phyloP scores from a whole-genome alignment of 768 basidiomycete species.

The Pleurotus tuoliensis region DNA sequence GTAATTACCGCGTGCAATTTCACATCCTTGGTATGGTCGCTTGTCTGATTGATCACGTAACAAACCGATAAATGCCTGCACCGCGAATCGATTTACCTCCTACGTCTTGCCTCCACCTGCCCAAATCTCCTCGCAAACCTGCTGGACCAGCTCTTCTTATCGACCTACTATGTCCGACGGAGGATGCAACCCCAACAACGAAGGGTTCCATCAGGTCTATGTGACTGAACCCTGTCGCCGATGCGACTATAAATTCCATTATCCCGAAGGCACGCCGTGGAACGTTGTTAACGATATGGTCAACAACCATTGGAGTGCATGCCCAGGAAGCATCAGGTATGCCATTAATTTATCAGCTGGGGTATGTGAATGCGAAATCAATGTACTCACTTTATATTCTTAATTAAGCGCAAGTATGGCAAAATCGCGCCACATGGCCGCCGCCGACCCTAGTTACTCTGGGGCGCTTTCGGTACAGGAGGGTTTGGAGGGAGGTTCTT shows the following conservation, averaged over 20 bases:
- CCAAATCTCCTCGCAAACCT: background rate
- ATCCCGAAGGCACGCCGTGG: slow-evolving; percentile 12
- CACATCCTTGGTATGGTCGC: background rate
- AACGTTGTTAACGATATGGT: slow-evolving; percentile 7
- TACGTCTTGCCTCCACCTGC: slow-evolving; percentile 4
- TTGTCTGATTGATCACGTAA: slow-evolving; percentile 3
- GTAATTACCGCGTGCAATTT: slow-evolving; percentile 8
- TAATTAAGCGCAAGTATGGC: slow-evolving; percentile 1
- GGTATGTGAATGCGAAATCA: too few species aligned
- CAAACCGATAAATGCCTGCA: slow-evolving; percentile 4
- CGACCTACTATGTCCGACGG: background rate
- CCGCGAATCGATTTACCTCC: slow-evolving; percentile 8
- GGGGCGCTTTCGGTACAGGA: background rate
- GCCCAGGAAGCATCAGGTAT: slow-evolving; percentile 12
- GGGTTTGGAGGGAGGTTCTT: slow-evolving; percentile 2
- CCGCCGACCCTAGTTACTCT: slow-evolving; percentile 1
- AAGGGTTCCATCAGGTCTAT: background rate
- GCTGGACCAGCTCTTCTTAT: background rate
- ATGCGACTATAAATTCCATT: slow-evolving; percentile 7
- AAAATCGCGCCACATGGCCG: slow-evolving; percentile 5
- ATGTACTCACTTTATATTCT: background rate
- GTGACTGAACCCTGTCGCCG: slow-evolving; percentile 2
- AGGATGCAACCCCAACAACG: background rate
- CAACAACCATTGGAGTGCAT: slow-evolving; percentile 9
- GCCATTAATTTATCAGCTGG: background rate